phyloP scores from a whole-genome alignment of 2,329 filamentous ascomycete species.

The Alternaria solani region DNA sequence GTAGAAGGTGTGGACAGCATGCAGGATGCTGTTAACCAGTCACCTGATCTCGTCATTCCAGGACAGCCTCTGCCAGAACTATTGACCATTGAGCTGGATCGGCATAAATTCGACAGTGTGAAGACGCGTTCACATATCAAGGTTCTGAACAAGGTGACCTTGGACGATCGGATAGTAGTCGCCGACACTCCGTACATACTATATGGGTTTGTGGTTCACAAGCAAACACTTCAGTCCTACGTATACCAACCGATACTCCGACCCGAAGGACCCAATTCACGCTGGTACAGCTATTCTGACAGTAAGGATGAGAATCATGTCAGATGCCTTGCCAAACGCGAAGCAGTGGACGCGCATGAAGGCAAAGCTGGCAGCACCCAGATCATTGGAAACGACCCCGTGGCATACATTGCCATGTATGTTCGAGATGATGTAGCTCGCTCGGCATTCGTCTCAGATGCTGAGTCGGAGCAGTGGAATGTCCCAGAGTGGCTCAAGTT shows the following conservation, averaged over 20 bases:
- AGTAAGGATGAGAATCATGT: conserved; percentile 63
- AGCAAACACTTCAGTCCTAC: conserved; percentile 65
- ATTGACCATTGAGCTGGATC: conserved; percentile 64
- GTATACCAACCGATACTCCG: conserved; percentile 68
- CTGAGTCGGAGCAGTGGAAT: conserved; percentile 58
- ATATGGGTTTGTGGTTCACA: conserved; percentile 68
- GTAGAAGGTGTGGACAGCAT: conserved; percentile 49
- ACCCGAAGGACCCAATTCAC: conserved; percentile 62
- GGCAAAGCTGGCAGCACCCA: conserved; percentile 53
- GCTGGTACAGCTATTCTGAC: conserved; percentile 68
- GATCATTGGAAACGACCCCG: conserved; percentile 55
- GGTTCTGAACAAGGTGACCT: conserved; percentile 62
- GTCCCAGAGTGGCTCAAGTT: conserved; percentile 51
- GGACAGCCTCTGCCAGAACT: conserved; percentile 55
- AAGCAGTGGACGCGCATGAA: conserved; percentile 62
- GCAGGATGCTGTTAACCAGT: conserved; percentile 53
- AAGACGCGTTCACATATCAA: conserved; percentile 65
- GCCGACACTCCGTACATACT: conserved; percentile 61
- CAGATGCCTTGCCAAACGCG: conserved; percentile 63
- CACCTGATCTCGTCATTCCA: conserved; percentile 34
- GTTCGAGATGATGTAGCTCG: conserved; percentile 59
- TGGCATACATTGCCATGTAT: conserved; percentile 66
- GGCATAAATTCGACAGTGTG: conserved; percentile 63
- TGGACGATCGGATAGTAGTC: conserved; percentile 64
- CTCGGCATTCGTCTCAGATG: conserved; percentile 50